Conservation (phyloP, 768 basidiomycete genomes). For the Lepiota brunneoincarnata region DNA sequence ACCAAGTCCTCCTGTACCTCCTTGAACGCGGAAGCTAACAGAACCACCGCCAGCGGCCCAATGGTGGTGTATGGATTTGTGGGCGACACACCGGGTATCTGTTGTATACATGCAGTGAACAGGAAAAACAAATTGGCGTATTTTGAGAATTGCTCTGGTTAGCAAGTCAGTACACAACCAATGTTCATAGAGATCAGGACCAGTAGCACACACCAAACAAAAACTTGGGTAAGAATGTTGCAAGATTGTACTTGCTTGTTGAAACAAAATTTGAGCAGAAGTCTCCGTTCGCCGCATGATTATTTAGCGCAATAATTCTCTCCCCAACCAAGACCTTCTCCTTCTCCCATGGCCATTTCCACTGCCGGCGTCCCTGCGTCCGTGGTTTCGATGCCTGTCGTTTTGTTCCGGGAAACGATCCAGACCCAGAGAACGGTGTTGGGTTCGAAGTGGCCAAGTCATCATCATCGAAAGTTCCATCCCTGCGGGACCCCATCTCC, state of each 20-base stretch:
- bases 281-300: conserved; percentile 59
- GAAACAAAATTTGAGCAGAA: conserved; percentile 83
- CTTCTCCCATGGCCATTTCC: conserved; percentile 87
- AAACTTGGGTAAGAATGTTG: conserved; percentile 91
- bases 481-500: conserved; percentile 54
- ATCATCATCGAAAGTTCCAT: conserved; percentile 76
- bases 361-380: conserved; percentile 37
- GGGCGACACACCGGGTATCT: conserved; percentile 96
- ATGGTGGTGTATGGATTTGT: conserved; percentile 96
- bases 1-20: conserved; percentile 94
- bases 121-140: conserved; percentile 99
- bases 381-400: conserved; percentile 17
- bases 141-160: conserved; percentile 93
- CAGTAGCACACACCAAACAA: conserved; percentile 63
- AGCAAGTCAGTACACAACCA: conserved; percentile 9
- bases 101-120: conserved; percentile 96
- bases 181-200: background rate
- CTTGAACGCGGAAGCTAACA: conserved; percentile 93
- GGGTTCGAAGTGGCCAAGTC: conserved; percentile 40
- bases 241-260: conserved; percentile 92
- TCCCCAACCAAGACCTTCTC: conserved; percentile 65
- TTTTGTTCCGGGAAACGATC: conserved; percentile 34
- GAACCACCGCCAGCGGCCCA: conserved; percentile 80
- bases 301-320: conserved; percentile 81
- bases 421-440: conserved; percentile 41